Percentiles rank a stretch among this genome's conserved stretches.
Evolutionary conservation across 306 rosid species (phyloP).

Genomic region (Cajanus cajan): DNA sequence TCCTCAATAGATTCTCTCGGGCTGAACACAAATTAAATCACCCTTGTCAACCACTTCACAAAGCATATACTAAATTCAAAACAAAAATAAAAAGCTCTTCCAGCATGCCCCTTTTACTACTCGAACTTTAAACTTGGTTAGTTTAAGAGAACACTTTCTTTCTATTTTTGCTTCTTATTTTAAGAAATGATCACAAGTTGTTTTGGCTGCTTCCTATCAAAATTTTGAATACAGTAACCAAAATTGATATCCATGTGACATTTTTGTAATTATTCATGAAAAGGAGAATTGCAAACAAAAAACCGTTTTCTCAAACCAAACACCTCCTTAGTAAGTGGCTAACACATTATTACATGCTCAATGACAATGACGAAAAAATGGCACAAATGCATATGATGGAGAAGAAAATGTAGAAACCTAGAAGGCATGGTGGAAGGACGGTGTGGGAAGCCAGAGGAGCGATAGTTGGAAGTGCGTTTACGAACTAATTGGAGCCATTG

Average conservation of each 20-base stretch:
- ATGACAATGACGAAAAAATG: background rate
- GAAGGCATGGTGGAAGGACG: slow-evolving; percentile 49
- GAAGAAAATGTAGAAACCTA: slow-evolving; percentile 39
- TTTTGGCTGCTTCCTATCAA: background rate
- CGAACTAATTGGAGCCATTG: slow-evolving; percentile 94
- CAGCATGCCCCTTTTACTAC: background rate
- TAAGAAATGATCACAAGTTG: background rate
- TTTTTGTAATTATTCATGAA: background rate
- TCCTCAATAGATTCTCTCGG: slow-evolving; percentile 45
- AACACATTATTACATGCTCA: background rate
- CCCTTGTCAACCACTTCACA: background rate
- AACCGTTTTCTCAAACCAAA: background rate
- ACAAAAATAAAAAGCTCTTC: background rate
- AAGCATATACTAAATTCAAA: background rate
- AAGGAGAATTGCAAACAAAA: background rate
- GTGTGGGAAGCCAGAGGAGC: slow-evolving; percentile 71
- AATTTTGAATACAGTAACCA: background rate
- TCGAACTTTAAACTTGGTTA: background rate
- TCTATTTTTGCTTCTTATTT: background rate
- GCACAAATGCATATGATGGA: background rate
- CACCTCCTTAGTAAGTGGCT: background rate
- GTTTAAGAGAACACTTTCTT: background rate
- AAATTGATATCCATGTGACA: background rate
- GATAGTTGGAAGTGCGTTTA: slow-evolving; percentile 64
- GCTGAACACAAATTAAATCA: slow-evolving; percentile 45